phyloP scores from a whole-genome alignment of 805 yeast genomes.

The Kluyveromyces lactis region DNA sequence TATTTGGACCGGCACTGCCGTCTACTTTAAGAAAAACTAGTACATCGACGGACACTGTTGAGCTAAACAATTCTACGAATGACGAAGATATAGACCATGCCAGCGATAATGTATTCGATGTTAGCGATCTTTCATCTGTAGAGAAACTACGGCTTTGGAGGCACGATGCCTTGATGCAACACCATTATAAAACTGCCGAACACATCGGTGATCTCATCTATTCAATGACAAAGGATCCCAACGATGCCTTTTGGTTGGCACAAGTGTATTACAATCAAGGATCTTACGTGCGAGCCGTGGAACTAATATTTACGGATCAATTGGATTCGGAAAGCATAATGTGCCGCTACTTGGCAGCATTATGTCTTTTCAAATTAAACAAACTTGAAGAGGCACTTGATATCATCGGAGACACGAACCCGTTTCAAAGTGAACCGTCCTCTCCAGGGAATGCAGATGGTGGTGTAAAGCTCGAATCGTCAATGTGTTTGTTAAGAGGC shows the following conservation, averaged over 20 bases:
- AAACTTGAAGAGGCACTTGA: slow-evolving; percentile 86
- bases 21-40: slow-evolving; percentile 25
- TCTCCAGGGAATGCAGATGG: slow-evolving; percentile 55
- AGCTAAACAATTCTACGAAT: not conserved
- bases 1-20: slow-evolving; percentile 24
- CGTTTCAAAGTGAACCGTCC: slow-evolving; percentile 39
- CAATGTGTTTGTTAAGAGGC: slow-evolving; percentile 81
- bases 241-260: slow-evolving; percentile 94
- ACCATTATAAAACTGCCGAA: slow-evolving; percentile 82
- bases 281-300: slow-evolving; percentile 70
- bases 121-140: slow-evolving; percentile 49
- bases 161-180: slow-evolving; percentile 87
- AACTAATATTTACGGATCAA: slow-evolving; percentile 50
- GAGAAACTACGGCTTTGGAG: slow-evolving; percentile 87
- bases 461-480: slow-evolving; percentile 79
- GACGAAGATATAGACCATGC: slow-evolving; percentile 3
- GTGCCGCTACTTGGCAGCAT: slow-evolving; percentile 74
- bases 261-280: slow-evolving; percentile 77
- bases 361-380: slow-evolving; percentile 62
- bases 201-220: slow-evolving; percentile 87
- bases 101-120: slow-evolving; percentile 17
- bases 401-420: slow-evolving; percentile 73
- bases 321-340: slow-evolving; percentile 50
- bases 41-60: slow-evolving; percentile 13
- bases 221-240: slow-evolving; percentile 75